These are phyloP conservation scores for Trichosporon sp. DNA, from an alignment of 1,284 basidiomycete species.

Conservation along the genomic window DNA sequence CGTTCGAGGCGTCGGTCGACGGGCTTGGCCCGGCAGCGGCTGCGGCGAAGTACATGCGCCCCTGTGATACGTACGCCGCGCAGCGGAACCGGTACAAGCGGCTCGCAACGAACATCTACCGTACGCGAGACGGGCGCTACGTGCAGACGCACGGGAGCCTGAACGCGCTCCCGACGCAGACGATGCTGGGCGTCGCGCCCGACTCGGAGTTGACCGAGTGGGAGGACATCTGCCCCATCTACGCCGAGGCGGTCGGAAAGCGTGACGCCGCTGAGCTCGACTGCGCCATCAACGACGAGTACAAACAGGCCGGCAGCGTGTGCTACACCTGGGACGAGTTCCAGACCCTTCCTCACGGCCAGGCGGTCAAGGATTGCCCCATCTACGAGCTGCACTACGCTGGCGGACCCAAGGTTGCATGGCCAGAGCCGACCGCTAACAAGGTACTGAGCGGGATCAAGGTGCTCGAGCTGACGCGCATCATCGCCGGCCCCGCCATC, in stretches of 20 bases:
- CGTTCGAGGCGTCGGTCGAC: constrained; percentile 4
- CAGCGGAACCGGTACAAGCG: constrained; percentile 9
- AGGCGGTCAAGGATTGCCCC: constrained; percentile 11
- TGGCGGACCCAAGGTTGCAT: not conserved
- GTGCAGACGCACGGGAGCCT: constrained; percentile 13
- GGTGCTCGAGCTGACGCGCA: constrained; percentile 17
- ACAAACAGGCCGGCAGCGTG: constrained; percentile 12
- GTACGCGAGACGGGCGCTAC: constrained; percentile 13
- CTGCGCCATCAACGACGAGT: constrained; percentile 13
- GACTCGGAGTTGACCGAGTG: not conserved
- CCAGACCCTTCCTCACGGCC: constrained; percentile 6
- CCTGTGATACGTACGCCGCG: constrained; percentile 4
- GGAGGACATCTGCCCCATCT: constrained; percentile 6
- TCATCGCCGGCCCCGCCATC: constrained; percentile 14
- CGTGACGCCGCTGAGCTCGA: constrained; percentile 11
- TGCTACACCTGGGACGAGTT: constrained; percentile 17
- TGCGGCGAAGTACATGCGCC: not conserved
- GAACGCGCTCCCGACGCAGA: constrained; percentile 6
- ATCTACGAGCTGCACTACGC: constrained; percentile 14
- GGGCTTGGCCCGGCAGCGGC: not conserved
- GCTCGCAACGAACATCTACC: constrained; percentile 11
- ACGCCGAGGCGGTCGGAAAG: constrained; percentile 12
- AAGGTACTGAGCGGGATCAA: constrained; percentile 15
- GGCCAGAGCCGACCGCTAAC: constrained; percentile 3
- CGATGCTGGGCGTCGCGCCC: not conserved